Conservation (phyloP, 805 yeast genomes). For the Kazachstania psychrophila region DNA sequence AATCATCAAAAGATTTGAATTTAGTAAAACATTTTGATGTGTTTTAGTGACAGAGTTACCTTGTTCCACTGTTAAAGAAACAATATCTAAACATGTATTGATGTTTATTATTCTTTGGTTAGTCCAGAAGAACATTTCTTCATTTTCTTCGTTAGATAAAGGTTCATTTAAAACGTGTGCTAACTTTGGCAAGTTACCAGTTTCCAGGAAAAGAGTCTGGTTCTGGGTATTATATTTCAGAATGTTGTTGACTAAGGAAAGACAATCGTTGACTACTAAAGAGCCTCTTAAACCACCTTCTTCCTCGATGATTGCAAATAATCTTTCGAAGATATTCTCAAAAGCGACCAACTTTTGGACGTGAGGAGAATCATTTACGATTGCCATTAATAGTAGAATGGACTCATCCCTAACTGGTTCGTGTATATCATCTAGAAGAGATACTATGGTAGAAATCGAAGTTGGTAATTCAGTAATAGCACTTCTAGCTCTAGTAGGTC, state of each 20-base stretch:
- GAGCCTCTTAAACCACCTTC: constrained; percentile 90
- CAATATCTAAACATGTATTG: constrained; percentile 58
- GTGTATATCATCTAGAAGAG: constrained; percentile 48
- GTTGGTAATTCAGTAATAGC: constrained; percentile 63
- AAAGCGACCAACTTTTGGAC: constrained; percentile 91
- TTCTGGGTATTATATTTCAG: constrained; percentile 79
- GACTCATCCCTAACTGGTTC: constrained; percentile 90
- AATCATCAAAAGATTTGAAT: constrained; percentile 54
- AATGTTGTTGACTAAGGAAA: constrained; percentile 63
- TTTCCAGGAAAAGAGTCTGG: constrained; percentile 80
- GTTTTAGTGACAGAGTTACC: constrained; percentile 55
- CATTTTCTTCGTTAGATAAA: constrained; percentile 30
- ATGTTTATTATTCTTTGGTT: constrained; percentile 65
- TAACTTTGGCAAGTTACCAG: constrained; percentile 63
- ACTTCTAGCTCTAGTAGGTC: constrained; percentile 68
- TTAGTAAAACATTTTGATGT: constrained; percentile 54
- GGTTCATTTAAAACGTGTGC: constrained; percentile 58
- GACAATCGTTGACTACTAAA: constrained; percentile 82
- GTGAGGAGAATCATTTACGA: constrained; percentile 72
- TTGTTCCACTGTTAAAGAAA: constrained; percentile 60
- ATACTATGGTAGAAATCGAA: constrained; percentile 68
- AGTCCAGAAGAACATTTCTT: constrained; percentile 52
- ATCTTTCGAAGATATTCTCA: constrained; percentile 78
- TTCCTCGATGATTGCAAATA: constrained; percentile 69
- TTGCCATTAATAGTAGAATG: constrained; percentile 69